Percentiles rank a stretch among this genome's conserved stretches.
These are phyloP conservation scores for Venturia asperata DNA, from an alignment of 2,329 filamentous ascomycete genomes.

Conservation along the genomic window DNA sequence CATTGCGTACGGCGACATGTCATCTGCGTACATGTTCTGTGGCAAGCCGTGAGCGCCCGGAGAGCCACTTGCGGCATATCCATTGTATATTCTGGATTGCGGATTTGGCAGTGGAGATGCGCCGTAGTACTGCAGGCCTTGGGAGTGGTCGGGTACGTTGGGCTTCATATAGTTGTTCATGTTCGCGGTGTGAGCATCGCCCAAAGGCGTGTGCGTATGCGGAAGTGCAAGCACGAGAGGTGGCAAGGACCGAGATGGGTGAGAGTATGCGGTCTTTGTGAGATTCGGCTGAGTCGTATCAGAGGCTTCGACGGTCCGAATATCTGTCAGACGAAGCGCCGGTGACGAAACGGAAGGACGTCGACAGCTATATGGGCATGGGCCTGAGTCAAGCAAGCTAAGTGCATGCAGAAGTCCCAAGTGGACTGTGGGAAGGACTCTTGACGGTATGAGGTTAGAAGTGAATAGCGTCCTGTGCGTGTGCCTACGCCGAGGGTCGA, in stretches of 20 bases:
- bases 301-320: neutral
- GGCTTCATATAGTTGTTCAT: slow-evolving; percentile 19
- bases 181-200: slow-evolving; percentile 19
- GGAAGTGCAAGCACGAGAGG: neutral
- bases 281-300: slow-evolving; percentile 1
- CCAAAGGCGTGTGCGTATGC: neutral
- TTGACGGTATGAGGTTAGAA: neutral
- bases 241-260: neutral
- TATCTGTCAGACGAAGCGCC: neutral
- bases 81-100: slow-evolving; percentile 36
- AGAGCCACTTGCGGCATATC: slow-evolving; percentile 31
- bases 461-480: neutral
- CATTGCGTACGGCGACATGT: slow-evolving; percentile 30
- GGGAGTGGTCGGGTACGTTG: slow-evolving; percentile 29
- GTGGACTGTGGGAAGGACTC: neutral
- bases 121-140: slow-evolving; percentile 26
- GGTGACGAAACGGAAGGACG: neutral
- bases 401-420: neutral
- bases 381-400: slow-evolving; percentile 1
- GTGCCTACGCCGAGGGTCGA: neutral
- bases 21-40: slow-evolving; percentile 33
- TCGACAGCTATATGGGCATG: slow-evolving; percentile 3
- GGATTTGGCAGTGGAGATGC: slow-evolving; percentile 29
- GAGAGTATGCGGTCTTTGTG: neutral
- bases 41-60: slow-evolving; percentile 23